Percentiles rank a stretch among this genome's conserved stretches.
Conservation (phyloP, 2,329 filamentous ascomycete species). For the Cyphellophora attinorum region DNA sequence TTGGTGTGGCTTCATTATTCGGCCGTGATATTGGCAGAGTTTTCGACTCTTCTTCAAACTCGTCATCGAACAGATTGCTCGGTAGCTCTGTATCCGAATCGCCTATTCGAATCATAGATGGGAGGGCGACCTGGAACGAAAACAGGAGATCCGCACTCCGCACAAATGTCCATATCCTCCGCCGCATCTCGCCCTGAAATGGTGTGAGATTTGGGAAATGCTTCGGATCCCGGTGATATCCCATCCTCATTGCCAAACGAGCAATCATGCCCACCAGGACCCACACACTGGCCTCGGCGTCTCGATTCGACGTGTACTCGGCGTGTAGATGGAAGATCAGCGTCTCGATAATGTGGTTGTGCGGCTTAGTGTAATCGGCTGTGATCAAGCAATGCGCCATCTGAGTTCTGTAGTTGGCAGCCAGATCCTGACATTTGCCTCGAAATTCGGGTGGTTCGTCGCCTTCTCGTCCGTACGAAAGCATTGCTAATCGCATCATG, state of each 20-base stretch:
- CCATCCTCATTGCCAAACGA: constrained; percentile 56
- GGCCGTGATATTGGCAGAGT: constrained; percentile 50
- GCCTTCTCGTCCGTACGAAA: constrained; percentile 52
- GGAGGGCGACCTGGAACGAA: constrained; percentile 59
- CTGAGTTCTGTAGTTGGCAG: constrained; percentile 37
- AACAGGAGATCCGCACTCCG: constrained; percentile 54
- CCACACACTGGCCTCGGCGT: constrained; percentile 52
- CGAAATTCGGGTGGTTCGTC: constrained; percentile 56
- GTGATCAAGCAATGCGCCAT: constrained; percentile 55
- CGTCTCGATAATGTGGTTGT: constrained; percentile 51
- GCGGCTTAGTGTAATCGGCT: constrained; percentile 55
- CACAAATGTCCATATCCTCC: constrained; percentile 40
- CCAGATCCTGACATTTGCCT: constrained; percentile 42
- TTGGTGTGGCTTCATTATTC: constrained; percentile 47
- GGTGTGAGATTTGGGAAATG: constrained; percentile 49
- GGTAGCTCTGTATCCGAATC: constrained; percentile 55
- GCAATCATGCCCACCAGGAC: constrained; percentile 52
- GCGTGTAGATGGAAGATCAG: constrained; percentile 53
- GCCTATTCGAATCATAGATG: constrained; percentile 54
- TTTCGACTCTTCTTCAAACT: constrained; percentile 48
- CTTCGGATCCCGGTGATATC: constrained; percentile 53
- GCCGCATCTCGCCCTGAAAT: constrained; percentile 52
- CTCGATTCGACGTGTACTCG: constrained; percentile 49
- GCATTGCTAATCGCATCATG: constrained; percentile 55
- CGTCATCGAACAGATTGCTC: constrained; percentile 55